Percentiles rank a stretch among this genome's conserved stretches.
Conservation (phyloP, 768 basidiomycete species). For the Rhodotorula taiwanensis region DNA sequence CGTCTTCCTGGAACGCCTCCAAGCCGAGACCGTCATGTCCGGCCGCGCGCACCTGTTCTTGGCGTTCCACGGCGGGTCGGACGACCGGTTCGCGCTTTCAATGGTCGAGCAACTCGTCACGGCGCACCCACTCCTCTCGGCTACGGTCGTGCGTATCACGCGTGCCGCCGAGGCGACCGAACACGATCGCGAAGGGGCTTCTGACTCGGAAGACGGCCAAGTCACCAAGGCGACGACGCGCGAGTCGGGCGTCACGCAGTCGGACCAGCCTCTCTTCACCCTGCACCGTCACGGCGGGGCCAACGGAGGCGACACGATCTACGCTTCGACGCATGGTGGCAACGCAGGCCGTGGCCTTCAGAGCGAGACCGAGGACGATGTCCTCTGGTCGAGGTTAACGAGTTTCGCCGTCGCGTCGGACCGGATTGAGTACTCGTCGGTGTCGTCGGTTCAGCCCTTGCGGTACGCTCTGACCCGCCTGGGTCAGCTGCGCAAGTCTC, state of each 20-base stretch:
- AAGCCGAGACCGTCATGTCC: neutral
- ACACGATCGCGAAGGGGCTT: conserved; percentile 17
- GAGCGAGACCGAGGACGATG: conserved; percentile 28
- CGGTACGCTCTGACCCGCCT: conserved; percentile 11
- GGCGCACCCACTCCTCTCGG: conserved; percentile 60
- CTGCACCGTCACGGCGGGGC: conserved; percentile 13
- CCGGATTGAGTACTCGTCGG: conserved; percentile 9
- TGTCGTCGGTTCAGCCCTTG: conserved; percentile 9
- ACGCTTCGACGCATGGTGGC: conserved; percentile 13
- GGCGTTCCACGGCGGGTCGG: conserved; percentile 90
- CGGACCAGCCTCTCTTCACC: conserved; percentile 16
- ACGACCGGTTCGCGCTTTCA: conserved; percentile 76
- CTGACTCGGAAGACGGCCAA: conserved; percentile 7
- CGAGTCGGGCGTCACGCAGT: neutral
- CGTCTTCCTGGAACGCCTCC: conserved; percentile 26
- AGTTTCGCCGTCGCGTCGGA: neutral
- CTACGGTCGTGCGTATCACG: conserved; percentile 65
- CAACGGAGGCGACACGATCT: conserved; percentile 26
- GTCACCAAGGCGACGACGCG: neutral
- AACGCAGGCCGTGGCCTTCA: neutral
- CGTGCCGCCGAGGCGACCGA: conserved; percentile 27
- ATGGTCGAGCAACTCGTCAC: conserved; percentile 76
- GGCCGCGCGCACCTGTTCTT: conserved; percentile 61
- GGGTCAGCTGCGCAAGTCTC: neutral
- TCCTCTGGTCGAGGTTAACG: conserved; percentile 16